These are phyloP conservation scores for Candida khao-thaluensis DNA, from an alignment of 805 yeast genomes.

Conservation along the genomic window DNA sequence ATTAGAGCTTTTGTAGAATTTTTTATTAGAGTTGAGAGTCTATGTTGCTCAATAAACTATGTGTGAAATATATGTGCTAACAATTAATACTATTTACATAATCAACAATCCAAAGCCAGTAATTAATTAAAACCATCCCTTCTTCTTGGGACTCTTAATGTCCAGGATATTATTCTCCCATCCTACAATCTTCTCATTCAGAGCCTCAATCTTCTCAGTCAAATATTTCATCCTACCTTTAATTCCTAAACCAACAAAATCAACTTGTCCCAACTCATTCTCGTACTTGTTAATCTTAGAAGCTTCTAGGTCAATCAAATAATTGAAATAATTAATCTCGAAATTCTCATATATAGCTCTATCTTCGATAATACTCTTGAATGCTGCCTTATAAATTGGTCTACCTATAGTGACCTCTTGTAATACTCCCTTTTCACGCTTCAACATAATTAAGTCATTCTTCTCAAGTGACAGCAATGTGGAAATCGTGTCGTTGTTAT, in stretches of 20 bases:
- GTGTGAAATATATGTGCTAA: too few relatives aligned
- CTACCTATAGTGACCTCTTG: conserved; percentile 71
- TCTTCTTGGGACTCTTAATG: conserved; percentile 17
- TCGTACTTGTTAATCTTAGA: conserved; percentile 64
- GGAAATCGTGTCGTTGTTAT: conserved; percentile 43
- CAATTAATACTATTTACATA: too few relatives aligned
- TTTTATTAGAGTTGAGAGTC: too few relatives aligned
- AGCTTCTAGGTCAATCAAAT: conserved; percentile 57
- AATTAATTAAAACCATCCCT: conserved; percentile 6
- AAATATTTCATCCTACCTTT: conserved; percentile 64
- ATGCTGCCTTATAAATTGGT: conserved; percentile 82
- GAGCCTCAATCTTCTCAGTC: conserved; percentile 60
- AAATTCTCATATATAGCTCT: conserved; percentile 53
- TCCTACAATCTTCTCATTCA: conserved; percentile 45
- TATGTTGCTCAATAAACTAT: too few relatives aligned
- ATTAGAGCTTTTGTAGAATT: too few relatives aligned
- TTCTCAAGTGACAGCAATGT: conserved; percentile 73
- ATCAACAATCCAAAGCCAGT: too few relatives aligned
- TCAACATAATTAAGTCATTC: conserved; percentile 68
- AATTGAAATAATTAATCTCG: conserved; percentile 60
- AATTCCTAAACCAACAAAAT: conserved; percentile 47
- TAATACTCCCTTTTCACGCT: conserved; percentile 76
- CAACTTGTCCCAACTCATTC: conserved; percentile 61
- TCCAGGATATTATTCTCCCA: conserved; percentile 30
- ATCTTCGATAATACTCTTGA: conserved; percentile 61